Percentiles rank a stretch among this genome's conserved stretches.
Conservation (phyloP, 78 protist genomes). For the Dictyostelium discoideum region DNA sequence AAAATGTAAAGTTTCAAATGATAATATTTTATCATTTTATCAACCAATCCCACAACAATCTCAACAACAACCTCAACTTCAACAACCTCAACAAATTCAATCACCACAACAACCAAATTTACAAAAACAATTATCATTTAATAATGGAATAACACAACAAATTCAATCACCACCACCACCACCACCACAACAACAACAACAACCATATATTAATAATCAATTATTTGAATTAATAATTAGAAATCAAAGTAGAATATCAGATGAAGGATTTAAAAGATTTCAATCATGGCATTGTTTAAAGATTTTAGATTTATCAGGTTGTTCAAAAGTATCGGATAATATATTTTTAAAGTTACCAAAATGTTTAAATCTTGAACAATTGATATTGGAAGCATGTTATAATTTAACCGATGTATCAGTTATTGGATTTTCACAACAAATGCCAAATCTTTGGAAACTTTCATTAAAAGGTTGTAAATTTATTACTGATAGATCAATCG, state of each 20-base stretch:
- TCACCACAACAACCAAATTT: not conserved
- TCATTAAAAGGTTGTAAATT: conserved; percentile 65
- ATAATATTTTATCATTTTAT: conserved; percentile 1
- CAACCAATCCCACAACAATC: not conserved
- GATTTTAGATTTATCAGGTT: conserved; percentile 43
- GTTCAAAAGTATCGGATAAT: conserved; percentile 51
- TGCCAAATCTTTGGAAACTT: conserved; percentile 52
- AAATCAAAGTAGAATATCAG: conserved; percentile 37
- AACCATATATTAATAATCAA: not conserved
- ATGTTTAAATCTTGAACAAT: conserved; percentile 22
- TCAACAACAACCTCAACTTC: not conserved
- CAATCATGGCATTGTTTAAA: conserved; percentile 15
- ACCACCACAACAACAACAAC: not conserved
- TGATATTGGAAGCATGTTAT: conserved; percentile 63
- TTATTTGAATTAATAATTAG: not conserved
- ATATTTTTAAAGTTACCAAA: conserved; percentile 26
- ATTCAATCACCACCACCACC: not conserved
- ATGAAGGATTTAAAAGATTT: conserved; percentile 22
- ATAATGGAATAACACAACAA: not conserved
- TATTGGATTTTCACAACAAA: not conserved
- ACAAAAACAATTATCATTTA: not conserved
- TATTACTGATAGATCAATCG: conserved; percentile 20
- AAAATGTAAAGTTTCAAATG: conserved; percentile 55
- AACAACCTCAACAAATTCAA: not conserved
- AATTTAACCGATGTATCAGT: conserved; percentile 37